Percentiles rank a stretch among this genome's conserved stretches.
Evolutionary conservation across 2,329 filamentous ascomycete species (phyloP).

Genomic region (Stagonosporopsis chrysanthemi): DNA sequence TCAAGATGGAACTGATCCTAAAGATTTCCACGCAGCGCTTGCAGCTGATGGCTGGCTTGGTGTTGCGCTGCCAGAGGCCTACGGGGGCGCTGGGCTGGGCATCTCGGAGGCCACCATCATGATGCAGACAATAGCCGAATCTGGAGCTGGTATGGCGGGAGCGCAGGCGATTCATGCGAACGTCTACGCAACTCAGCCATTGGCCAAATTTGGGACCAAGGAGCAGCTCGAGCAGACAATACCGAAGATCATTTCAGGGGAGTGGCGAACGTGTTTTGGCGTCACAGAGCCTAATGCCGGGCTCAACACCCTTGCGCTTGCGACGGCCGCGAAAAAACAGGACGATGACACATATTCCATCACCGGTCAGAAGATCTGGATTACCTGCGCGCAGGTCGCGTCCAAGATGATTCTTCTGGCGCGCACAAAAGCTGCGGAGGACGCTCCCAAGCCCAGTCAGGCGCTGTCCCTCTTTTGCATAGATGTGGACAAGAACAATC

Average conservation of each 20-base stretch:
- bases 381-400: slow-evolving; percentile 83
- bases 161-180: slow-evolving; percentile 67
- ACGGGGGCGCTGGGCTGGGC: slow-evolving; percentile 77
- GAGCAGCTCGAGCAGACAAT: slow-evolving; percentile 71
- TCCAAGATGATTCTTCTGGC: slow-evolving; percentile 84
- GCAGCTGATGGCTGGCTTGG: slow-evolving; percentile 82
- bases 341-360: slow-evolving; percentile 70
- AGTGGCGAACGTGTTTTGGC: slow-evolving; percentile 78
- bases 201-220: slow-evolving; percentile 74
- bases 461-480: slow-evolving; percentile 84
- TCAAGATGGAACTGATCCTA: slow-evolving; percentile 72
- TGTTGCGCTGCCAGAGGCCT: slow-evolving; percentile 76
- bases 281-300: slow-evolving; percentile 86
- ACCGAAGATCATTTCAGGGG: slow-evolving; percentile 74
- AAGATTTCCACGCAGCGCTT: slow-evolving; percentile 77
- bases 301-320: slow-evolving; percentile 76
- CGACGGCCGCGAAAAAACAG: slow-evolving; percentile 50
- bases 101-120: slow-evolving; percentile 87
- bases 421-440: slow-evolving; percentile 73
- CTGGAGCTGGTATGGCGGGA: slow-evolving; percentile 79
- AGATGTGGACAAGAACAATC: slow-evolving; percentile 68
- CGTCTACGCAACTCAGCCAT: slow-evolving; percentile 77
- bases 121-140: slow-evolving; percentile 82
- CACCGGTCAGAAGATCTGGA: slow-evolving; percentile 87
- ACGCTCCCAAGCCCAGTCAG: slow-evolving; percentile 74